phyloP scores from a whole-genome alignment of 2,329 filamentous ascomycete species.

The Penicillium sp. region DNA sequence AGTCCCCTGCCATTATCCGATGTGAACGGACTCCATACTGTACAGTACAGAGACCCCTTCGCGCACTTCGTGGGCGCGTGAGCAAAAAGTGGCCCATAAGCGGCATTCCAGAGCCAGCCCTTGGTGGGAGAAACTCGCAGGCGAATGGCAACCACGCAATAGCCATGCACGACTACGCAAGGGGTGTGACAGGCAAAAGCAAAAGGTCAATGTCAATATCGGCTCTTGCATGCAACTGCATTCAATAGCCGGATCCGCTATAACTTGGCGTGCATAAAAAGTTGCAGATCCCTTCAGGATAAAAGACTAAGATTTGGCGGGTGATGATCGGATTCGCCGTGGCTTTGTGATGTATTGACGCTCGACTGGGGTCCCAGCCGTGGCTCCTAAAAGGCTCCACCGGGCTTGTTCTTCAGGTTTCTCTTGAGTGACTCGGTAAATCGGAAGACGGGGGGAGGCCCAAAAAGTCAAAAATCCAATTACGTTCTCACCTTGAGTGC shows the following conservation, averaged over 20 bases:
- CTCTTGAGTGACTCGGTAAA: background rate
- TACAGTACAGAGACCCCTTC: background rate
- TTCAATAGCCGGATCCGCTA: conserved; percentile 10
- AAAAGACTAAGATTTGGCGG: background rate
- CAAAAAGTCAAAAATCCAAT: background rate
- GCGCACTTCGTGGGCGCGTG: background rate
- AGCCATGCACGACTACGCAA: conserved; percentile 21
- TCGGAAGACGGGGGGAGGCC: background rate
- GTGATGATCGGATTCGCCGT: background rate
- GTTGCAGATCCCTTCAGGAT: background rate
- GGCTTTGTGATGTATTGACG: background rate
- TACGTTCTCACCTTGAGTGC: no score
- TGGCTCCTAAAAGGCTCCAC: background rate
- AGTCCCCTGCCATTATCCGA: background rate
- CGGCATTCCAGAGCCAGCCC: background rate
- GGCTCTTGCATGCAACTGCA: background rate
- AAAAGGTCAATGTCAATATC: background rate
- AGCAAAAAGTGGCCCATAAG: background rate
- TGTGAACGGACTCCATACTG: background rate
- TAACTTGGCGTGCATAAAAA: background rate
- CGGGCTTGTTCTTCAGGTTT: background rate
- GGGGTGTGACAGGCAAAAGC: conserved; percentile 15
- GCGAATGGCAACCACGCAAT: conserved; percentile 17
- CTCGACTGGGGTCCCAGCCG: background rate
- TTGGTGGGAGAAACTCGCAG: background rate